Evolutionary conservation across 2,329 filamentous ascomycete genomes (phyloP).

Genomic region (Pestalotiopsis sp.): DNA sequence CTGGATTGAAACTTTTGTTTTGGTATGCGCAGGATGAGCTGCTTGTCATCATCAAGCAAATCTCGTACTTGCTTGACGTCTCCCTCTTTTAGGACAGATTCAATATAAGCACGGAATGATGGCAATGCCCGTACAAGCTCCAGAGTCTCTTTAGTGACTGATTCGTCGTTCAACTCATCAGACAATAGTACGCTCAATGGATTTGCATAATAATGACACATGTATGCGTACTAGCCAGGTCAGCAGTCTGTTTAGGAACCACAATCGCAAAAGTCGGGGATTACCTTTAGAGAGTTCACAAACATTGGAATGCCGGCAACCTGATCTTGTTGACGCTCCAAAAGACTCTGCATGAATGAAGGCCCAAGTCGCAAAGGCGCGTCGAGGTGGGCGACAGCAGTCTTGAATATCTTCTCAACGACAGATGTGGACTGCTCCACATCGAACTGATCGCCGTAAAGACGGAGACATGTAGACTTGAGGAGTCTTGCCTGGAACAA

Average conservation of each 20-base stretch:
- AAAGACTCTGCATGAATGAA: conserved; percentile 60
- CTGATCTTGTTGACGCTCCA: conserved; percentile 76
- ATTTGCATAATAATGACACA: conserved; percentile 85
- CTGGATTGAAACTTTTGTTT: conserved; percentile 37
- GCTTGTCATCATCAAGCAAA: conserved; percentile 62
- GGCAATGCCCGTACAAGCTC: conserved; percentile 69
- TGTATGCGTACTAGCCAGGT: conserved; percentile 69
- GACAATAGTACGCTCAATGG: conserved; percentile 67
- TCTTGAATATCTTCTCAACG: conserved; percentile 72
- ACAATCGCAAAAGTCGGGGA: background rate
- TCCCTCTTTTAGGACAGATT: conserved; percentile 46
- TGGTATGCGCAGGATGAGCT: conserved; percentile 45
- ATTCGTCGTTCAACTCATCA: conserved; percentile 28
- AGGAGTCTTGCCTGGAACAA: conserved; percentile 75
- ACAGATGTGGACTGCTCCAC: conserved; percentile 73
- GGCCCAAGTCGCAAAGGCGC: conserved; percentile 66
- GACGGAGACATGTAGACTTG: conserved; percentile 66
- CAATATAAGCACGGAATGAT: conserved; percentile 66
- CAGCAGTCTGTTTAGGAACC: background rate
- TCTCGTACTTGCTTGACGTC: conserved; percentile 46
- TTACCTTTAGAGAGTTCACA: conserved; percentile 68
- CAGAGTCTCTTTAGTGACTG: conserved; percentile 62
- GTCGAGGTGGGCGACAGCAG: conserved; percentile 61
- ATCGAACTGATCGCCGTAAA: conserved; percentile 76
- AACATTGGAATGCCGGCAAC: conserved; percentile 76